Percentiles rank a stretch among this genome's conserved stretches.
Evolutionary conservation across 169 alveolate species (phyloP).

Genomic region (Plasmodium berghei): DNA sequence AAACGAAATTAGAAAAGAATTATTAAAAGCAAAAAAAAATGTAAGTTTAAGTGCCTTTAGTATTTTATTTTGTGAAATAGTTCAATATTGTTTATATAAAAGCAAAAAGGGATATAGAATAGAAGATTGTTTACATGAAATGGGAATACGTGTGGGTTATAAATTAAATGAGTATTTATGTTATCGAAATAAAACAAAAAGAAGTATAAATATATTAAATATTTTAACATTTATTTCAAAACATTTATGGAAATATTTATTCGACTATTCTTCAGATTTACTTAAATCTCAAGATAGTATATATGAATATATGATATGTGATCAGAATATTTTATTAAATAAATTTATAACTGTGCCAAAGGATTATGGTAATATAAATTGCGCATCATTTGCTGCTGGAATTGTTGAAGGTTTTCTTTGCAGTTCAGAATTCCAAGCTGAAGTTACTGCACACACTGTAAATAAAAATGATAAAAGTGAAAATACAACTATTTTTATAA

Average conservation of each 20-base stretch:
- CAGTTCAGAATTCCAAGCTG: slow-evolving; percentile 89
- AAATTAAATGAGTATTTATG: slow-evolving; percentile 80
- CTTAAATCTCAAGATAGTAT: slow-evolving; percentile 86
- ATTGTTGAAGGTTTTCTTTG: slow-evolving; percentile 87
- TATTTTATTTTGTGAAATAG: slow-evolving; percentile 85
- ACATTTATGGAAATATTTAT: slow-evolving; percentile 83
- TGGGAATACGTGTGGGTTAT: slow-evolving; percentile 87
- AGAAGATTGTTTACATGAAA: slow-evolving; percentile 87
- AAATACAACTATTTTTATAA: slow-evolving; percentile 85
- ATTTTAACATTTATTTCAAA: slow-evolving; percentile 84
- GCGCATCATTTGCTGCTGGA: slow-evolving; percentile 90
- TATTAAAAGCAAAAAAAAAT: slow-evolving; percentile 46
- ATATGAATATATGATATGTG: slow-evolving; percentile 87
- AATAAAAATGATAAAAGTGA: slow-evolving; percentile 78
- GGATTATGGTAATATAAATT: slow-evolving; percentile 85
- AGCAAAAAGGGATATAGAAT: slow-evolving; percentile 84
- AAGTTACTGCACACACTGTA: slow-evolving; percentile 88
- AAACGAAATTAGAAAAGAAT: slow-evolving; percentile 13
- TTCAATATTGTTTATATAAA: slow-evolving; percentile 83
- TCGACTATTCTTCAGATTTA: slow-evolving; percentile 87
- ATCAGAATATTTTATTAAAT: slow-evolving; percentile 81
- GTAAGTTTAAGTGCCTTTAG: slow-evolving; percentile 85
- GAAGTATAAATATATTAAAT: slow-evolving; percentile 82
- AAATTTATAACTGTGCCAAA: slow-evolving; percentile 84
- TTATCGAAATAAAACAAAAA: slow-evolving; percentile 80